phyloP scores from a whole-genome alignment of 805 yeast genomes.

The Saccharomycopsis sp. region DNA sequence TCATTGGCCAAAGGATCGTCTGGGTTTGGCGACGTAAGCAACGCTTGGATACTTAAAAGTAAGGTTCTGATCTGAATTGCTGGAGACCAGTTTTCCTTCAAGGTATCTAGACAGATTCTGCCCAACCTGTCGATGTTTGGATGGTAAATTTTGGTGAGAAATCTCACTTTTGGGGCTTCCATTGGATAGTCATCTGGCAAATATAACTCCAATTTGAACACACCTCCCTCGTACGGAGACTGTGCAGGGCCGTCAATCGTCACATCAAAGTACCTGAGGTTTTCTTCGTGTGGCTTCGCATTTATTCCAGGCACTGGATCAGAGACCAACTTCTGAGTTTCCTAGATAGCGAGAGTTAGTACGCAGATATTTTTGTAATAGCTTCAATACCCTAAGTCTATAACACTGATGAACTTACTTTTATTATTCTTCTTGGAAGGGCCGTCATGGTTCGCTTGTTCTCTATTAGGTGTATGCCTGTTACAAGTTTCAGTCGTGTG shows the following conservation, averaged over 20 bases:
- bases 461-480: not conserved
- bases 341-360: conserved; percentile 34
- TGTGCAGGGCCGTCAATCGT: conserved; percentile 85
- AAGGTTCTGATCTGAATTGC: conserved; percentile 94
- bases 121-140: conserved; percentile 96
- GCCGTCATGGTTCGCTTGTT: conserved; percentile 26
- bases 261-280: conserved; percentile 87
- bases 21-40: conserved; percentile 93
- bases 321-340: conserved; percentile 82
- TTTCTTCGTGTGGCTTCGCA: conserved; percentile 91
- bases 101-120: conserved; percentile 89
- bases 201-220: conserved; percentile 75
- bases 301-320: conserved; percentile 97
- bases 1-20: conserved; percentile 98
- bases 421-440: conserved; percentile 86
- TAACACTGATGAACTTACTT: conserved; percentile 37
- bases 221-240: conserved; percentile 86
- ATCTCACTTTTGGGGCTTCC: conserved; percentile 96
- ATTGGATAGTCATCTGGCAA: conserved; percentile 97
- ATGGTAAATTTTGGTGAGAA: conserved; percentile 89
- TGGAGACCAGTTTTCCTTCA: conserved; percentile 93
- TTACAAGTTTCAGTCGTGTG: too few relatives aligned
- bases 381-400: not conserved
- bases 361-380: too few relatives aligned
- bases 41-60: conserved; percentile 83